Conservation (phyloP, 768 basidiomycete genomes). For the Phylloporus scabripes region DNA sequence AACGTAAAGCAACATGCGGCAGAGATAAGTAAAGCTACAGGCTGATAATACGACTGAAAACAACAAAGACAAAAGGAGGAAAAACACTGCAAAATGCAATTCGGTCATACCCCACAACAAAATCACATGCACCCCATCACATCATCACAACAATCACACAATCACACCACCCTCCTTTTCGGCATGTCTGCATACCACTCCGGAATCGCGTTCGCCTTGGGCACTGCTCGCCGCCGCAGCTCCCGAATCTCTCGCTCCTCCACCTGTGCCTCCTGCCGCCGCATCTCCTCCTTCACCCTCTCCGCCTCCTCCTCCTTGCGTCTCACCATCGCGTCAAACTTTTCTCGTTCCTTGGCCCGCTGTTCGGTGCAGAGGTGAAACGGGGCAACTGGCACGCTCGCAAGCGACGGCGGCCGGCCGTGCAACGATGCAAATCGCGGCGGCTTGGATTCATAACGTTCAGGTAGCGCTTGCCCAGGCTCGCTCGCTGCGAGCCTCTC, state of each 20-base stretch:
- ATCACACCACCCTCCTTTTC: constrained; percentile 39
- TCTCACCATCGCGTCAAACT: constrained; percentile 54
- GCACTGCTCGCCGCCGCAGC: constrained; percentile 56
- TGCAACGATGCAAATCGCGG: constrained; percentile 43
- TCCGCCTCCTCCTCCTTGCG: constrained; percentile 53
- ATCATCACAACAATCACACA: no score
- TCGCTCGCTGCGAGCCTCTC: constrained; percentile 25
- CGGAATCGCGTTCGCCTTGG: constrained; percentile 66
- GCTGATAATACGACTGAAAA: background rate
- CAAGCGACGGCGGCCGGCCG: constrained; percentile 1
- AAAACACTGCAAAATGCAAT: constrained; percentile 1
- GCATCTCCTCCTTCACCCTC: constrained; percentile 41
- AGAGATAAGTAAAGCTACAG: constrained; percentile 13
- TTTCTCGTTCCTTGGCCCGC: constrained; percentile 56
- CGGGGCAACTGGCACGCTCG: constrained; percentile 33
- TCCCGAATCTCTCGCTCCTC: constrained; percentile 60
- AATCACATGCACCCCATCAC: constrained; percentile 11
- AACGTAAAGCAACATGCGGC: constrained; percentile 15
- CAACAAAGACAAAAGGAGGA: constrained; percentile 1
- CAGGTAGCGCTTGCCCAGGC: constrained; percentile 29
- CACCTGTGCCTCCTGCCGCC: constrained; percentile 43
- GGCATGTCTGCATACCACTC: constrained; percentile 73
- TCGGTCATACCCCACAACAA: constrained; percentile 7
- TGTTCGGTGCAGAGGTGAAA: constrained; percentile 48
- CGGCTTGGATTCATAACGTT: constrained; percentile 37